phyloP scores from a whole-genome alignment of 306 rosid genomes.

The Rubus parviflorus region DNA sequence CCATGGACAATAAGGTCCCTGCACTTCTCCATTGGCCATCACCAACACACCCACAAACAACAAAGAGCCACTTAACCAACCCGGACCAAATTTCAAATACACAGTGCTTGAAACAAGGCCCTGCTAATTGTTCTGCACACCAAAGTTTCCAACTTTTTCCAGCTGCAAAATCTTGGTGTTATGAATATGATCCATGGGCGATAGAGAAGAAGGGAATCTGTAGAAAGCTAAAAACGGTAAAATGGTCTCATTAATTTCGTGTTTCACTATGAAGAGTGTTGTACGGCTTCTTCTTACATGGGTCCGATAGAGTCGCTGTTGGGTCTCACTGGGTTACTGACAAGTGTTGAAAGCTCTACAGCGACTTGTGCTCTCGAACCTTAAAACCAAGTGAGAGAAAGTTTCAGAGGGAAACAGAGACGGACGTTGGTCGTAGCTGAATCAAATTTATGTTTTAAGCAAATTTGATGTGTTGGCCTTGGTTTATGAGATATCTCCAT shows the following conservation, averaged over 20 bases:
- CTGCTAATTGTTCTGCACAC: neutral
- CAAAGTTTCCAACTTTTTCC: neutral
- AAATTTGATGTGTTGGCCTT: neutral
- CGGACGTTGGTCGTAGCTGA: neutral
- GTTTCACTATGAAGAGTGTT: neutral
- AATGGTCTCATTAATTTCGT: neutral
- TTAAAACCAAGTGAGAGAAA: constrained; percentile 29
- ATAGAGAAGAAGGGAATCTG: constrained; percentile 2
- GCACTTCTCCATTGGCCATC: constrained; percentile 40
- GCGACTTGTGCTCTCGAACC: constrained; percentile 67
- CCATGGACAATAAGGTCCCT: constrained; percentile 38
- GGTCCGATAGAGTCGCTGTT: constrained; percentile 33
- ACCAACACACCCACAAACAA: neutral
- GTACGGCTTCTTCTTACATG: constrained; percentile 15
- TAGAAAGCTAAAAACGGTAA: constrained; percentile 18
- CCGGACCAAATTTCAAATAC: neutral
- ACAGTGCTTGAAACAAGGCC: constrained; percentile 16
- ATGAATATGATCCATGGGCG: constrained; percentile 14
- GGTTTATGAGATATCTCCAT: neutral
- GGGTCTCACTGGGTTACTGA: constrained; percentile 28
- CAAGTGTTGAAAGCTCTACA: constrained; percentile 34
- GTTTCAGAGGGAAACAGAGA: constrained; percentile 9
- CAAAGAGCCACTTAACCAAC: neutral
- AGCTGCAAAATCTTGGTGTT: neutral
- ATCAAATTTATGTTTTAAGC: neutral